Conservation (phyloP, 2,329 filamentous ascomycete genomes). For the Davidsoniella neocaledoniae region DNA sequence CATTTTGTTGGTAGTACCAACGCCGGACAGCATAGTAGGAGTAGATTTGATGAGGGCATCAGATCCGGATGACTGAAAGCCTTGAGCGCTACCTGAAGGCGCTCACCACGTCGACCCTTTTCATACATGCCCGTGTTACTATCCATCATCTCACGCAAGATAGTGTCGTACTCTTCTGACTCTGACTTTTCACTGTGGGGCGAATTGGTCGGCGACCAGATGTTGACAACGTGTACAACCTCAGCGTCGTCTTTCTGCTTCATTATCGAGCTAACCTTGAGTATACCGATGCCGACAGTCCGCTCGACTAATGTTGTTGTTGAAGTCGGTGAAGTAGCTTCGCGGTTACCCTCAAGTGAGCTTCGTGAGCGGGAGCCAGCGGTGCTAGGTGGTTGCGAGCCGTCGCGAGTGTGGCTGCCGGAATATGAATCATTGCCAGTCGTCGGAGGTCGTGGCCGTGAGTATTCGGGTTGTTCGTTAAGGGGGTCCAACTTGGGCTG, state of each 20-base stretch:
- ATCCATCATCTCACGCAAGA: constrained; percentile 57
- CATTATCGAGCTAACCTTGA: constrained; percentile 61
- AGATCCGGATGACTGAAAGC: constrained; percentile 61
- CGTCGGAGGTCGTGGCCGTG: constrained; percentile 19
- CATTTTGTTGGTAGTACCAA: constrained; percentile 71
- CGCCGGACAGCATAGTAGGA: constrained; percentile 69
- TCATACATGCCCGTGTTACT: constrained; percentile 60
- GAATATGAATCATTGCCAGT: constrained; percentile 28
- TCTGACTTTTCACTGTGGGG: constrained; percentile 18
- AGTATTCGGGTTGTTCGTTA: constrained; percentile 32
- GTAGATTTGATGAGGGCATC: constrained; percentile 70
- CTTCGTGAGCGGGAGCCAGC: constrained; percentile 37
- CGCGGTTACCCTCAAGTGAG: constrained; percentile 14
- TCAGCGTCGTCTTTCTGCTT: constrained; percentile 52
- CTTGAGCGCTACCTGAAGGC: constrained; percentile 63
- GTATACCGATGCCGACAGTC: constrained; percentile 58
- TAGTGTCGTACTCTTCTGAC: constrained; percentile 50
- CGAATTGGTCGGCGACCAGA: constrained; percentile 51
- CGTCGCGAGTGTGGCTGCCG: constrained; percentile 17
- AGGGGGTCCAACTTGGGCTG: constrained; percentile 36
- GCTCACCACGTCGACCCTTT: constrained; percentile 54
- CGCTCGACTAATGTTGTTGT: constrained; percentile 25
- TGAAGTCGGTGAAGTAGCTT: constrained; percentile 14
- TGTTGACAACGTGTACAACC: constrained; percentile 55
- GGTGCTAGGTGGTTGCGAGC: constrained; percentile 32